Evolutionary conservation across 139 green algal species (phyloP), one percentile per base, ranked within the genome.

Genomic region (Haematococcus sp.): DNA sequence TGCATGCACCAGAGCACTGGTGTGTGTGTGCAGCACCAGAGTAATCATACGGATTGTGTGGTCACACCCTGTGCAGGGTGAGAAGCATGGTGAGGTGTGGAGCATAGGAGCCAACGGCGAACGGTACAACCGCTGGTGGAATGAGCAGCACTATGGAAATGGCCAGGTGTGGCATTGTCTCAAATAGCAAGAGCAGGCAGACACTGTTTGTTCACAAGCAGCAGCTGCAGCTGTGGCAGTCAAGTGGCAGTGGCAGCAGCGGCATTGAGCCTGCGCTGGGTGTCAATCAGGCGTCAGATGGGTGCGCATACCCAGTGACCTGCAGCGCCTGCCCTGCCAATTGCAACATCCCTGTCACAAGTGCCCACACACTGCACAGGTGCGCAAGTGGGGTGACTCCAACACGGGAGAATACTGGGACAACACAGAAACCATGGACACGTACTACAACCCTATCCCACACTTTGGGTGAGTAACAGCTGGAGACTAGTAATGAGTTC

Each of bases 371-470:
- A n/a, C n/a, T n/a, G n/a, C n/a, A n/a, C 70, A 74, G 67, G 92
- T 96, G 64, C 89, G 87, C 60, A 86, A 79, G 76, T 86, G 76
- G 56, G 76, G 90, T 64, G 80, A 91, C 81, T 87, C 77, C 81
- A 92, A 63, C 35, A 75, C 65, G 4, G 89, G 87, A 44, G 92
- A 97, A 76, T 76, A 89, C 54, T 97, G 92, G 92, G 92, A 97
- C 70, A 70, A 71, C 0, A 81, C 70, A 3, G 86, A 93, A 65
- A 59, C 86, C 44, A 93, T 92, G 86, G 90, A 93, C 87, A 95
- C 92, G 0, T 79, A 79, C 65, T 96, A 97, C 86, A 96, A 97
- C 83, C 91, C 91, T 1, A 87, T 95, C 25, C 92, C 92, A 17
- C 90, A 95, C 81, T 95, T 95, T 71, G 84, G 81, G 58, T 87